Evolutionary conservation across 139 green algal genomes (phyloP).

Genomic region (Trebouxia sp.): DNA sequence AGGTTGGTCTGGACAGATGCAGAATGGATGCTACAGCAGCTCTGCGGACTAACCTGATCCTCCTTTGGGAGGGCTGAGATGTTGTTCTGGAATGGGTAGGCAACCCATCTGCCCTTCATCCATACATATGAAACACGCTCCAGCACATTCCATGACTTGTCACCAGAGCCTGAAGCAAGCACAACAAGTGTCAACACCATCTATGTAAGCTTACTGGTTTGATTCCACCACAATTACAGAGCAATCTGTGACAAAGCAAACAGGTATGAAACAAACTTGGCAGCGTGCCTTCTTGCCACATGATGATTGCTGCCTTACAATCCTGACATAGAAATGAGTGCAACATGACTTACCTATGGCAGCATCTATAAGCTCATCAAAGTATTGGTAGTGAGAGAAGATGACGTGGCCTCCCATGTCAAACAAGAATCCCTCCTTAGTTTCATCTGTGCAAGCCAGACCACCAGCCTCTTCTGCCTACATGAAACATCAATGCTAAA

Average conservation of each 20-base stretch:
- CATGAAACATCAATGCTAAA: too few relatives aligned
- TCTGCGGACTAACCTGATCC: constrained; percentile 75
- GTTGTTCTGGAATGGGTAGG: constrained; percentile 96
- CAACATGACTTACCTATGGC: constrained; percentile 31
- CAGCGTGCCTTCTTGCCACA: not conserved
- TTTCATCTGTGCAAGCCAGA: constrained; percentile 88
- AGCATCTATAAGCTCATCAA: constrained; percentile 79
- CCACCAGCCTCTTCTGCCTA: constrained; percentile 75
- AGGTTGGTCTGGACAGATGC: not conserved
- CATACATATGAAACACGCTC: constrained; percentile 89
- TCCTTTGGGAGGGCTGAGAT: constrained; percentile 81
- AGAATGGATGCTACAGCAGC: not conserved
- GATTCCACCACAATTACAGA: not conserved
- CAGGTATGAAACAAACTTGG: not conserved
- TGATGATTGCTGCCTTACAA: not conserved
- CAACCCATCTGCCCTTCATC: constrained; percentile 83
- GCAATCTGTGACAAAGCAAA: too few relatives aligned
- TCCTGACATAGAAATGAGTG: not conserved
- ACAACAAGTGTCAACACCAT: not conserved
- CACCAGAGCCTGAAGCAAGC: constrained; percentile 47
- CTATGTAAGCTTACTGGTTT: not conserved
- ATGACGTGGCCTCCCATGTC: constrained; percentile 96
- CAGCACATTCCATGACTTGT: constrained; percentile 83
- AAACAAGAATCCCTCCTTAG: constrained; percentile 88
- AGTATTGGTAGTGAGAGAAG: constrained; percentile 93